Base-by-base conservation (phyloP, 352 stramenopile species). In the Nothophytophthora sp. region DNA sequence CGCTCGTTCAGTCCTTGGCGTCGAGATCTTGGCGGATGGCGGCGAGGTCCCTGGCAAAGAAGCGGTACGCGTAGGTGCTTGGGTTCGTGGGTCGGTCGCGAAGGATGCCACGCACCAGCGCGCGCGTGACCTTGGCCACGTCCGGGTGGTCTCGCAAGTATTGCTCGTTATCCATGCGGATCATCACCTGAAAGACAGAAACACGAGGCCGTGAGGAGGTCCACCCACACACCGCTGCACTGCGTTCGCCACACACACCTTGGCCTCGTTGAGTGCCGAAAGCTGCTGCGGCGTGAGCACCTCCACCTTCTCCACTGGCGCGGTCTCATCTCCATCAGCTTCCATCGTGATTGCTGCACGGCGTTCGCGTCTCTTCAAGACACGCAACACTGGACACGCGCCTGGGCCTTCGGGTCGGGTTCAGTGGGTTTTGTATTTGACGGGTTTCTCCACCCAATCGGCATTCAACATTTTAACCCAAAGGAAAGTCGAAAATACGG, bases 161-260 rank as follows among this genome's bases (percentile, higher is more conserved):
- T 41, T 87, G 76, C 56, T 90, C 76, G 40, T 87, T 91, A 55
- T 90, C 74, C 66, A 91, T 82, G 41, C 80, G 73, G 40, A 90
- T 90, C 63, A 76, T 86, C 27, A 88, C 74, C 80, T 86, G 48
- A n/a, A 16, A 27, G 30, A 15, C 11, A 23, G 41, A 19, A 50
- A 19, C 15, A 36, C 46, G 16, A 53, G n/a, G 5, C n/a, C 25
- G 18, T 22, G 20, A 67, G 24, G n/a, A n/a, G 44, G 23, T 18
- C 6, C 33, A 38, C 11, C 15, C 5, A 38, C 22, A 7, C 18
- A 10, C 1, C 19, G 13, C 19, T 24, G 12, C 10, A 33, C 28
- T 48, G 10, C 27, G 2, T 8, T 13, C 5, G 49, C 45, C 15
- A 38, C 36, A 16, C 33, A 11, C 20, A 85, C 74, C 68, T 88